phyloP scores from a whole-genome alignment of 2,329 filamentous ascomycete genomes.

The Diaporthe humulicola region DNA sequence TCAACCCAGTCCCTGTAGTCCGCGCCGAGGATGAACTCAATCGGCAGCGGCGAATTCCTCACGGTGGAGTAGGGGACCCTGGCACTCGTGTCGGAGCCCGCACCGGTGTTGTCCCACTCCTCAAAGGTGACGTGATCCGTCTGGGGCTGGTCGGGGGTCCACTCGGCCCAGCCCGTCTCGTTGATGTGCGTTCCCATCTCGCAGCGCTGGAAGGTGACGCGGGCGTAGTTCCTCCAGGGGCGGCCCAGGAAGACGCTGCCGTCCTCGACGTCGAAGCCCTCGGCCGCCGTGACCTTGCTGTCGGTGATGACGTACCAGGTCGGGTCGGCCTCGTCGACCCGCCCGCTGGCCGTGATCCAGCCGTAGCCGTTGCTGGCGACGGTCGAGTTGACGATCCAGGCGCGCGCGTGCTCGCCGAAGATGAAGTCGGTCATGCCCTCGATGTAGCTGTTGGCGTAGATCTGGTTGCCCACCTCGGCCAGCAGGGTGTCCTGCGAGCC shows the following conservation, averaged over 20 bases:
- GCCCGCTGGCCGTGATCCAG: constrained; percentile 61
- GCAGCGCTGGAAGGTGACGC: constrained; percentile 63
- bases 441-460: constrained; percentile 67
- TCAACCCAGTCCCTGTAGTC: constrained; percentile 34
- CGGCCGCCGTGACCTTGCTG: constrained; percentile 56
- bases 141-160: constrained; percentile 53
- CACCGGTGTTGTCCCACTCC: constrained; percentile 66
- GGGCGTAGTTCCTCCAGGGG: constrained; percentile 63
- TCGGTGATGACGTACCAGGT: constrained; percentile 70
- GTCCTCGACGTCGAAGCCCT: constrained; percentile 51
- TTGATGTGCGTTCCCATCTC: constrained; percentile 62
- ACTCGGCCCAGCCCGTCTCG: constrained; percentile 62
- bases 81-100: constrained; percentile 59
- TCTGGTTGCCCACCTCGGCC: constrained; percentile 62
- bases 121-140: constrained; percentile 68
- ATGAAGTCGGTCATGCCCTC: constrained; percentile 71
- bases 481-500: constrained; percentile 71
- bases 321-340: constrained; percentile 49
- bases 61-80: constrained; percentile 61
- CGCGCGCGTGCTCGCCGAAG: constrained; percentile 65
- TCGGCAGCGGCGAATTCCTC: constrained; percentile 48
- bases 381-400: constrained; percentile 66
- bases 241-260: constrained; percentile 64
- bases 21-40: constrained; percentile 45
- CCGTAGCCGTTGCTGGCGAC: constrained; percentile 61